A percentile compares a stretch with the other conserved stretches of the same genome.
phyloP scores from a whole-genome alignment of 208 protist species.

The Leishmania tarentolae region DNA sequence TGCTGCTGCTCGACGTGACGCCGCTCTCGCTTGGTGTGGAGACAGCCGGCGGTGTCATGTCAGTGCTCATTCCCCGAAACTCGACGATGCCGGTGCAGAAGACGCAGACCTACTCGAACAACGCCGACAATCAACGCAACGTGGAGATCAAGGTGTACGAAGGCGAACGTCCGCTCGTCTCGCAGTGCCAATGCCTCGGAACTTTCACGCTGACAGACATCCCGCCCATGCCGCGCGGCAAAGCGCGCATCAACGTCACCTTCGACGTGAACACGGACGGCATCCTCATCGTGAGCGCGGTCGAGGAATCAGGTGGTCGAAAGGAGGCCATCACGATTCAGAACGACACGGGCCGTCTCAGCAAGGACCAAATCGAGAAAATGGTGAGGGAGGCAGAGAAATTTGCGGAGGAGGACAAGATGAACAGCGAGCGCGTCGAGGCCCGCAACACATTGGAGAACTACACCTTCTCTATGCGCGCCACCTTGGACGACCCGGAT shows the following conservation, averaged over 20 bases:
- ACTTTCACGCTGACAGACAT: constrained; percentile 93
- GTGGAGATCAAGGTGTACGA: constrained; percentile 96
- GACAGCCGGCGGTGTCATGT: constrained; percentile 96
- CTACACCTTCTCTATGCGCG: constrained; percentile 79
- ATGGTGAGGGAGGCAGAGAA: constrained; percentile 96
- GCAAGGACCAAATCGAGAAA: constrained; percentile 94
- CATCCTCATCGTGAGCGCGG: constrained; percentile 96
- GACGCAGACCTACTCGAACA: constrained; percentile 89
- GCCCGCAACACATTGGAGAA: constrained; percentile 94
- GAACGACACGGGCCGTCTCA: constrained; percentile 97
- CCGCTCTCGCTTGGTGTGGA: constrained; percentile 96
- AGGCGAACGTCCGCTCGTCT: constrained; percentile 92
- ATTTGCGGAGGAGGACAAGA: constrained; percentile 93
- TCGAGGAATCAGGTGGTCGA: constrained; percentile 93
- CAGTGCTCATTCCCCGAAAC: constrained; percentile 89
- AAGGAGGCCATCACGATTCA: constrained; percentile 93
- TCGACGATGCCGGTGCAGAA: constrained; percentile 84
- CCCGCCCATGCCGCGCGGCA: constrained; percentile 86
- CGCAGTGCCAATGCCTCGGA: constrained; percentile 95
- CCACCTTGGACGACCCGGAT: constrained; percentile 62
- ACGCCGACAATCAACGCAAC: constrained; percentile 81
- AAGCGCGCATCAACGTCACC: constrained; percentile 98
- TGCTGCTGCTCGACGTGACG: constrained; percentile 87
- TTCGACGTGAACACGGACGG: constrained; percentile 99
- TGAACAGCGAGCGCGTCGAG: constrained; percentile 85